Evolutionary conservation across 2,329 filamentous ascomycete genomes (phyloP).

Genomic region (Fusarium verrucosum): DNA sequence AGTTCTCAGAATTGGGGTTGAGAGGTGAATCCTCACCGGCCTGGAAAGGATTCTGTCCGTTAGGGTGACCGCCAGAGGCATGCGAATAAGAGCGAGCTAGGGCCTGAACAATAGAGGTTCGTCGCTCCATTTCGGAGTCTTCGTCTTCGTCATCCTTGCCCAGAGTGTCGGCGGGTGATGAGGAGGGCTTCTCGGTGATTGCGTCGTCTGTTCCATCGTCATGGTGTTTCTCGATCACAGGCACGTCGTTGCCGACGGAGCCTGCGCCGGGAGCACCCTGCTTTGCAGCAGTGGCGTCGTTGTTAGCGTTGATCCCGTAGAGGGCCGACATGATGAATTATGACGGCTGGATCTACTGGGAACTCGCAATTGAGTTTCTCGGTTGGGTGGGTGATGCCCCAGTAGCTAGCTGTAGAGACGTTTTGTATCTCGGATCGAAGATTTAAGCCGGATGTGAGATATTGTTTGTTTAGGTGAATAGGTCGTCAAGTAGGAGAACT

Average conservation of each 20-base stretch:
- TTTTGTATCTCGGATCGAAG: conserved; percentile 5
- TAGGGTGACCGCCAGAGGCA: conserved; percentile 51
- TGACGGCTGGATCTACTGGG: conserved; percentile 15
- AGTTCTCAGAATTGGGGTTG: conserved; percentile 63
- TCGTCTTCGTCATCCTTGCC: conserved; percentile 46
- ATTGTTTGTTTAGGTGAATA: conserved; percentile 4
- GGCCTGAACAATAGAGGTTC: conserved; percentile 63
- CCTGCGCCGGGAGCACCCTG: conserved; percentile 52
- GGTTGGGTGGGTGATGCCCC: conserved; percentile 7
- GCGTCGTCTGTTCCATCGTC: conserved; percentile 46
- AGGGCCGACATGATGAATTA: conserved; percentile 38
- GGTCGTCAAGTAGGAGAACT: background rate
- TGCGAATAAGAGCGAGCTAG: conserved; percentile 65
- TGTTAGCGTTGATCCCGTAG: conserved; percentile 51
- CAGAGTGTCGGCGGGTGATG: conserved; percentile 43
- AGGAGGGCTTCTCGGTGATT: conserved; percentile 41
- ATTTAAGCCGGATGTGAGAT: background rate
- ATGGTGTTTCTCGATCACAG: conserved; percentile 45
- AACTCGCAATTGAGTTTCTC: conserved; percentile 32
- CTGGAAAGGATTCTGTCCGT: conserved; percentile 60
- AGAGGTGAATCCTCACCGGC: conserved; percentile 59
- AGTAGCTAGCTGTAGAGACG: background rate
- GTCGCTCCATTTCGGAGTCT: conserved; percentile 58
- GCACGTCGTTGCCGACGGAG: conserved; percentile 36
- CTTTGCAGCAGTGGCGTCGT: conserved; percentile 59